These are phyloP conservation scores for Aspergillus pseudonomiae DNA, from an alignment of 2,329 filamentous ascomycete genomes.

Conservation along the genomic window DNA sequence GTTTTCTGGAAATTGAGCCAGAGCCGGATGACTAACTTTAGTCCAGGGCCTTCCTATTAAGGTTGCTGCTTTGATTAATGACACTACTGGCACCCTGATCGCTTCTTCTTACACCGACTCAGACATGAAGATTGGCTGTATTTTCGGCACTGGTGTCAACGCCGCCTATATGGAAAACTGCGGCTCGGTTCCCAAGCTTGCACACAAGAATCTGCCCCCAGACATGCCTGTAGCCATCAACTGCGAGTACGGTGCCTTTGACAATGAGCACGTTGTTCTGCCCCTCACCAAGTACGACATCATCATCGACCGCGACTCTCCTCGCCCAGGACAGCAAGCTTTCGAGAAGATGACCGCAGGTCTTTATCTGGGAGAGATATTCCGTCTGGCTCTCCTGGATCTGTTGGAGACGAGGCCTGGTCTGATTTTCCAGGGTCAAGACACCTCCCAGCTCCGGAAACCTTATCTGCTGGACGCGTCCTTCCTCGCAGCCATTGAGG, in stretches of 20 bases:
- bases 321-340: slow-evolving; percentile 88
- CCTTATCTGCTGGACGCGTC: slow-evolving; percentile 90
- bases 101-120: slow-evolving; percentile 96
- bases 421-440: slow-evolving; percentile 80
- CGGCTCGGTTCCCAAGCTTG: slow-evolving; percentile 89
- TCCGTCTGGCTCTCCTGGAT: slow-evolving; percentile 83
- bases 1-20: slow-evolving; percentile 19
- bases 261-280: slow-evolving; percentile 88
- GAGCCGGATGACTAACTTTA: slow-evolving; percentile 17
- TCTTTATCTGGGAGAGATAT: slow-evolving; percentile 91
- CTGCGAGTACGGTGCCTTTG: slow-evolving; percentile 96
- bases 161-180: slow-evolving; percentile 96
- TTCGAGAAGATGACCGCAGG: slow-evolving; percentile 99
- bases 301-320: slow-evolving; percentile 86
- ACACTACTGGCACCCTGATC: slow-evolving; percentile 95
- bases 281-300: slow-evolving; percentile 84
- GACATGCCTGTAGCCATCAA: slow-evolving; percentile 92
- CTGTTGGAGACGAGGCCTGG: slow-evolving; percentile 76
- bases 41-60: slow-evolving; percentile 83
- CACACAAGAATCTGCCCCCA: slow-evolving; percentile 82
- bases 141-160: slow-evolving; percentile 98
- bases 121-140: slow-evolving; percentile 92
- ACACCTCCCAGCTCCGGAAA: slow-evolving; percentile 78
- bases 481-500: slow-evolving; percentile 90
- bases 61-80: slow-evolving; percentile 90